Conservation (phyloP, 768 basidiomycete genomes). For the Xerocomellus chrysenteron region DNA sequence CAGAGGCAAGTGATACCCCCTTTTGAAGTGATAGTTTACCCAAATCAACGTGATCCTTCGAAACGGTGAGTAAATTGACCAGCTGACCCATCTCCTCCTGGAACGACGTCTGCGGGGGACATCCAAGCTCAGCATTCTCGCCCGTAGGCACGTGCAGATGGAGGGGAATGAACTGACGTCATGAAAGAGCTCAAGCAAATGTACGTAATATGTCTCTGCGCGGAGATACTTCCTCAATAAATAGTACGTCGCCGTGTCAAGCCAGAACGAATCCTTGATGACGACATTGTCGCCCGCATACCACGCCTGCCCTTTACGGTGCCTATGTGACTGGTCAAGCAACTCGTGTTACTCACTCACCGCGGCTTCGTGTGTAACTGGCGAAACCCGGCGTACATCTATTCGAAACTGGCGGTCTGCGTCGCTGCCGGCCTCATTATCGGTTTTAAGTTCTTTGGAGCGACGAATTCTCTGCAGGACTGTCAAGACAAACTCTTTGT, state of each 20-base stretch:
- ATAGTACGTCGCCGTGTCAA: neutral
- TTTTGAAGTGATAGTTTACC: constrained; percentile 2
- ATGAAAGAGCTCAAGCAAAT: constrained; percentile 1
- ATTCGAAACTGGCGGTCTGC: too few relatives aligned
- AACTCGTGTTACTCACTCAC: too few relatives aligned
- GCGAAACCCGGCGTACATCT: too few relatives aligned
- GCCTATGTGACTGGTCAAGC: neutral
- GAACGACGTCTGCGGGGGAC: neutral
- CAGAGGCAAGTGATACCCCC: neutral
- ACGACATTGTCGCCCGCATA: neutral
- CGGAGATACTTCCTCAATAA: neutral
- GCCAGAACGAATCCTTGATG: neutral
- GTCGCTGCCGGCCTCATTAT: too few relatives aligned
- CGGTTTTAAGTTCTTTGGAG: too few relatives aligned
- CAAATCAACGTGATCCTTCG: neutral
- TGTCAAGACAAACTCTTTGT: too few relatives aligned
- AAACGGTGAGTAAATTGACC: neutral
- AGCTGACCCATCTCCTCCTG: constrained; percentile 2
- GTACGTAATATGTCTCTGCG: neutral
- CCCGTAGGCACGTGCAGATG: too few relatives aligned
- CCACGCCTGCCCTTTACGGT: neutral
- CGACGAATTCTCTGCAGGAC: too few relatives aligned
- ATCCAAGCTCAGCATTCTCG: neutral
- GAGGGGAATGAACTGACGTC: neutral
- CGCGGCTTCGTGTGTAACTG: too few relatives aligned